Base-by-base conservation (phyloP, 1,284 basidiomycete species). In the Rhodofomes roseus region DNA sequence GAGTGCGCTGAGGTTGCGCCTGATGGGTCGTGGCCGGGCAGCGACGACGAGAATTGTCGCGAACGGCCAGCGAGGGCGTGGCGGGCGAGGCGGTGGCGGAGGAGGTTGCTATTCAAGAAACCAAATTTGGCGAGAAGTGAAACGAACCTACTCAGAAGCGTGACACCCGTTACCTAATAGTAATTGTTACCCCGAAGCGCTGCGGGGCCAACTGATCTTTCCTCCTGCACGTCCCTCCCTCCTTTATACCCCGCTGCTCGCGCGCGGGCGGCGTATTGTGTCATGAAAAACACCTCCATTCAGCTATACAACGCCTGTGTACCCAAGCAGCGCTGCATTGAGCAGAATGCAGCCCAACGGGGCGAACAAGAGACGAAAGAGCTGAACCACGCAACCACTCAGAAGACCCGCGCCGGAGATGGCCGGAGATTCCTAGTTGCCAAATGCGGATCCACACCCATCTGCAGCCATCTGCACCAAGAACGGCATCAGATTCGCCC, bases 31-130 rank as follows among this genome's bases (percentile, higher is more conserved):
- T 18, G 12, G 53, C 25, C 36, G 36, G 54, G 52, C 18, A 3
- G 14, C 52, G 52, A 54, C 29, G 31, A 25, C 3, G 23, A 16
- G 23, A 23, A 43, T 14, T 54, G 57, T 39, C 55, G 56, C 52
- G 60, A 52, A 23, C 52, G 63, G 60, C 62, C 64, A 37, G 50
- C 22, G 27, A 51, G 22, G 34, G 18, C 60, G 50, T 8, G 31
- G 46, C 46, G n/a, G 31, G 16, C 22, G 34, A 20, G 50, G 20
- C 20, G 50, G 48, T 29, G 27, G 48, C 48, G 60, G 66, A 64
- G 67, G 63, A 66, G 61, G 69, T 65, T 69, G 68, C 66, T 66
- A 70, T 63, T 62, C 69, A 73, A 71, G 68, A 71, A 70, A 70
- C 71, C 70, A 71, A 71, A 73, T 71, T 62, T 60, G 71, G 70